Base-by-base conservation (phyloP, 176 grass and related monocot genomes). In the Metroxylon sagu region DNA sequence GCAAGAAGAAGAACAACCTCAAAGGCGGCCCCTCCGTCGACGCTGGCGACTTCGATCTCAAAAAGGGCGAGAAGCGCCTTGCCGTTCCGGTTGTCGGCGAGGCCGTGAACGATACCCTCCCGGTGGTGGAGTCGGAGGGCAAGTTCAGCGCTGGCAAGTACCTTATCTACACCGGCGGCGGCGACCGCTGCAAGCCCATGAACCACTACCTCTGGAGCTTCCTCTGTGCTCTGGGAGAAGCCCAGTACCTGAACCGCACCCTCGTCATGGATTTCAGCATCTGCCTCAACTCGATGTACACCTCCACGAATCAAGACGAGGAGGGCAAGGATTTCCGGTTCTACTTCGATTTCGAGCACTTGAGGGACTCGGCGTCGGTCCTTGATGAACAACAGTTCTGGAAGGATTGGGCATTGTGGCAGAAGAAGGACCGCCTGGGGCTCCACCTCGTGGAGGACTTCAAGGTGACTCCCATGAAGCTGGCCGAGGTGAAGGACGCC, bases 121-220 rank as follows among this genome's bases (percentile, higher is more conserved):
- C 86, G 2, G 80, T 84, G 23, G 74, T 96, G 3, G 71, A 76
- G 50, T 96, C 91, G 3, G 91, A 96, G 56, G 81, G 80, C 1
- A 81, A 89, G 8, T 96, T 87, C 67, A 78, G 74, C 68, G 60
- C 48, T 0, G 77, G 74, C 7, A 81, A 54, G 60, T 96, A 96
- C 61, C 84, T 96, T 35, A 71, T 96, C 35, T 96, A 96, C 64
- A 74, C 79, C 14, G 91, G 86, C 4, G 91, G 91, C 26, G 91
- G 91, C 0, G 86, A 96, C 65, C 85, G 83, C 23, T 96, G 91
- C 77, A 96, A 96, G 77, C 84, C 71, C 86, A 96, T 96, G 91
- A 96, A 96, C 68, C 91, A 87, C 65, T 90, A 67, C 66, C 69
- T 96, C 26, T 90, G 91, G 91, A 84, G 91, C 0, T 85, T 96